Percentiles rank a stretch among this genome's conserved stretches.
Evolutionary conservation across 352 stramenopile genomes (phyloP).

Genomic region (Pythium scleroteichum): DNA sequence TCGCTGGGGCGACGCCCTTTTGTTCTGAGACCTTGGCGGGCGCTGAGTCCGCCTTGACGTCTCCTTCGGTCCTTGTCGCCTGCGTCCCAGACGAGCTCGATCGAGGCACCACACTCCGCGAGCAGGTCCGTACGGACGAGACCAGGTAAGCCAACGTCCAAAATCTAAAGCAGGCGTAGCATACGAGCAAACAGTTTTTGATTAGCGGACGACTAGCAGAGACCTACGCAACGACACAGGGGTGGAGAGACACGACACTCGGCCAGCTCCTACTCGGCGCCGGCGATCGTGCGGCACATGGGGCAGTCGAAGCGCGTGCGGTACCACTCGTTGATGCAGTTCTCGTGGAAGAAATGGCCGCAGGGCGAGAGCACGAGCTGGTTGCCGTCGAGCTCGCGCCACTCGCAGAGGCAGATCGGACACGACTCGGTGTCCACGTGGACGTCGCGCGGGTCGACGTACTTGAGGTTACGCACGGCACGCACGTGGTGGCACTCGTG

Average conservation of each 20-base stretch:
- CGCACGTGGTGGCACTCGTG: constrained; percentile 83
- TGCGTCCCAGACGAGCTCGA: no score
- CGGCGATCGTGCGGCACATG: constrained; percentile 85
- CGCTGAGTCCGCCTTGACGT: no score
- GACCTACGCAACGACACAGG: neutral
- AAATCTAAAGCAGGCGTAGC: no score
- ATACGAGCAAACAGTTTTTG: no score
- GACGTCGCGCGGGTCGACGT: constrained; percentile 81
- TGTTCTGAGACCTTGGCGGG: no score
- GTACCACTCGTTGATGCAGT: constrained; percentile 91
- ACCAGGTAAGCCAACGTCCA: no score
- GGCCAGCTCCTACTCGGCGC: constrained; percentile 30
- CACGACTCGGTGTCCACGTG: constrained; percentile 80
- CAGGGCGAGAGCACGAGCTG: constrained; percentile 78
- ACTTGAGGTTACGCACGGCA: constrained; percentile 81
- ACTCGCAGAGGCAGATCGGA: constrained; percentile 84
- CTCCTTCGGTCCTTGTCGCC: no score
- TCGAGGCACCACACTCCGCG: no score
- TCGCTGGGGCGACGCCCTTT: no score
- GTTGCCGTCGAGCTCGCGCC: constrained; percentile 82
- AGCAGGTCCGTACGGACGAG: no score
- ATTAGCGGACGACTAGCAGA: no score
- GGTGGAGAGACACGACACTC: neutral
- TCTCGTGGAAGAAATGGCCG: constrained; percentile 86
- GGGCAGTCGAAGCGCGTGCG: constrained; percentile 86